Evolutionary conservation across 164 flowering plant genomes (phyloP).

Genomic region (Annona squamosa): DNA sequence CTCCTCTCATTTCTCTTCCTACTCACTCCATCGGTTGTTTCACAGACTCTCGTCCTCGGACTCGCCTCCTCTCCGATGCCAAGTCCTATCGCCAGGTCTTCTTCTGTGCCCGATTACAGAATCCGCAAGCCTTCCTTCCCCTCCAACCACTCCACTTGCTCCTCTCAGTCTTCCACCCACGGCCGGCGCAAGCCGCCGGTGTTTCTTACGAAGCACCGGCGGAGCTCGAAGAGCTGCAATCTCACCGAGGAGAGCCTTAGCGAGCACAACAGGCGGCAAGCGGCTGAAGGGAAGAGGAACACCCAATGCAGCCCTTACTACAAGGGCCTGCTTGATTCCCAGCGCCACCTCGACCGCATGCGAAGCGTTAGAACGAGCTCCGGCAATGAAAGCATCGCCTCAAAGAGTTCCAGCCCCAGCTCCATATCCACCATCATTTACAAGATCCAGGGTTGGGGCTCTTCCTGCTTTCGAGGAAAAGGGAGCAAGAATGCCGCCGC

Average conservation of each 20-base stretch:
- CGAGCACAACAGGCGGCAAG: constrained; percentile 19
- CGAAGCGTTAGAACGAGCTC: constrained; percentile 9
- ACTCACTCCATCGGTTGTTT: neutral
- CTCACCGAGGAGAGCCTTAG: constrained; percentile 25
- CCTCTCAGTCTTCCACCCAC: neutral
- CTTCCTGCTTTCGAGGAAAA: constrained; percentile 22
- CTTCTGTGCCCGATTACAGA: neutral
- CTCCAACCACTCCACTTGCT: neutral
- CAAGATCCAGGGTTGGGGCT: constrained; percentile 22
- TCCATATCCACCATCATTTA: constrained; percentile 19
- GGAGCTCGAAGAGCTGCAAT: neutral
- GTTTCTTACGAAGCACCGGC: neutral
- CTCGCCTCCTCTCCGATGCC: neutral
- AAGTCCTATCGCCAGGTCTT: neutral
- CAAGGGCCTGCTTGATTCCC: constrained; percentile 29
- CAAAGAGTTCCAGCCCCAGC: constrained; percentile 12
- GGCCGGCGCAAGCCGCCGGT: neutral
- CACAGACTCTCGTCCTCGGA: neutral
- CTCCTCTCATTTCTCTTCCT: neutral
- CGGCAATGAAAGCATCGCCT: constrained; percentile 22
- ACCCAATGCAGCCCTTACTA: constrained; percentile 30
- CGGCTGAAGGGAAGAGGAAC: neutral
- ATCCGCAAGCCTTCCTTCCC: neutral
- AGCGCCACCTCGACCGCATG: constrained; percentile 8
- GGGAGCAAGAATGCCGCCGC: neutral